These are phyloP conservation scores for Cladophialophora psammophila DNA, from an alignment of 2,329 filamentous ascomycete species.

Conservation along the genomic window DNA sequence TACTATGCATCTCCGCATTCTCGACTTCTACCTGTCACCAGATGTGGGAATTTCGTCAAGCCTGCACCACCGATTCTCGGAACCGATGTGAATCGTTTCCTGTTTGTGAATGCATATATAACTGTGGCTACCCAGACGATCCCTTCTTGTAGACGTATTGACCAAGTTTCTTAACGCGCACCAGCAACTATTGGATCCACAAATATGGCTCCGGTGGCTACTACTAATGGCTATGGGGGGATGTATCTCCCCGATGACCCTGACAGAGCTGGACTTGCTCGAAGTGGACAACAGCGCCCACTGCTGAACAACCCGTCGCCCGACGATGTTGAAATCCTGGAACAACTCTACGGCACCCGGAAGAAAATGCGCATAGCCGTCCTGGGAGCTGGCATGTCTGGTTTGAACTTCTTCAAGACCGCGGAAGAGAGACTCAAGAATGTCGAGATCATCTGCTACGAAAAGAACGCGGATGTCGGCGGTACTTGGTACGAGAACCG, in stretches of 20 bases:
- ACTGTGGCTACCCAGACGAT: neutral
- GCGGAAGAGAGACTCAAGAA: conserved; percentile 33
- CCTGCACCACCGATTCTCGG: neutral
- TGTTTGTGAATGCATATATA: neutral
- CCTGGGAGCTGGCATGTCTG: conserved; percentile 35
- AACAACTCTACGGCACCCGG: conserved; percentile 31
- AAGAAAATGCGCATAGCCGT: conserved; percentile 37
- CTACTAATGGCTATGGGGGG: conserved; percentile 29
- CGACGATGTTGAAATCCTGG: conserved; percentile 28
- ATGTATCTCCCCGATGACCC: conserved; percentile 25
- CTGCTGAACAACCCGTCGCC: conserved; percentile 26
- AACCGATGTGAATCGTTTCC: neutral
- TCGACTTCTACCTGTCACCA: neutral
- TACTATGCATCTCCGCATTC: neutral
- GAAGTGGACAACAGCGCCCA: conserved; percentile 16
- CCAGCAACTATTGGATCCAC: neutral
- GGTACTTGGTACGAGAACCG: conserved; percentile 52
- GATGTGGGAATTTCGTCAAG: neutral
- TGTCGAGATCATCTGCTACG: conserved; percentile 42
- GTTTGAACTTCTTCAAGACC: conserved; percentile 33
- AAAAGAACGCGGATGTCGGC: conserved; percentile 47
- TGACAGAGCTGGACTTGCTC: conserved; percentile 21
- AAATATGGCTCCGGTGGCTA: conserved; percentile 25
- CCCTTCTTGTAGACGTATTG: neutral
- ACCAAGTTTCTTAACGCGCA: neutral